Conservation (phyloP, 805 yeast genomes). For the Yamadazyma insecticola region DNA sequence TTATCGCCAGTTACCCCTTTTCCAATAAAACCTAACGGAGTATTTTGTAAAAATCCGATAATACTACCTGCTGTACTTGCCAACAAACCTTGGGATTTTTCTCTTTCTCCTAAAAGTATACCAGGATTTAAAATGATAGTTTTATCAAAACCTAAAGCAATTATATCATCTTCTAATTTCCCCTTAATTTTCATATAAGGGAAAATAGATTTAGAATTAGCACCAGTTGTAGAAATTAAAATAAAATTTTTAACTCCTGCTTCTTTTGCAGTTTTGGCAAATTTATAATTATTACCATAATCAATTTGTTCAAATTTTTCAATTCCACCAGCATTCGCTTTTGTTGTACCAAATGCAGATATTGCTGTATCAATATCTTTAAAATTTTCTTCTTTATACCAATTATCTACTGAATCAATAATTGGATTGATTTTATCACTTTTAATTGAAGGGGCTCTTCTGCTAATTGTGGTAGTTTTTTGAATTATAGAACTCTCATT, state of each 20-base stretch:
- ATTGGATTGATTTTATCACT: conserved; percentile 26
- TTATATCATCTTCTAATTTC: conserved; percentile 63
- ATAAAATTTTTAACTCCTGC: conserved; percentile 67
- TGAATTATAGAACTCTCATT: conserved; percentile 27
- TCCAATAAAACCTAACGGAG: too few relatives aligned
- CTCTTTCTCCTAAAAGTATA: conserved; percentile 59
- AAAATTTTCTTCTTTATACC: conserved; percentile 40
- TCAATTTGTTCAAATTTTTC: conserved; percentile 70
- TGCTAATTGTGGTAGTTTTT: conserved; percentile 45
- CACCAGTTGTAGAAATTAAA: conserved; percentile 64
- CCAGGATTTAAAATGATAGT: conserved; percentile 82
- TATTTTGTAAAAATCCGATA: too few relatives aligned
- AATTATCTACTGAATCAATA: conserved; percentile 41
- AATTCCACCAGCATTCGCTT: conserved; percentile 66
- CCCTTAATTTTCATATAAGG: conserved; percentile 71
- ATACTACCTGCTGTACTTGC: too few relatives aligned
- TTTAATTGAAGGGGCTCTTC: conserved; percentile 38
- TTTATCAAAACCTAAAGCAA: conserved; percentile 59
- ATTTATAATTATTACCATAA: conserved; percentile 60
- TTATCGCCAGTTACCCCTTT: too few relatives aligned
- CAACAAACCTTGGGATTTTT: conserved; percentile 7
- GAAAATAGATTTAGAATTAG: conserved; percentile 51
- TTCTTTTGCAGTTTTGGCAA: conserved; percentile 71
- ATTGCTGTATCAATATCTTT: conserved; percentile 42
- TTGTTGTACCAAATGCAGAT: conserved; percentile 74